Base-by-base conservation (phyloP, 371 early-diverging fungal genomes). In the Apophysomyces ossiformis region DNA sequence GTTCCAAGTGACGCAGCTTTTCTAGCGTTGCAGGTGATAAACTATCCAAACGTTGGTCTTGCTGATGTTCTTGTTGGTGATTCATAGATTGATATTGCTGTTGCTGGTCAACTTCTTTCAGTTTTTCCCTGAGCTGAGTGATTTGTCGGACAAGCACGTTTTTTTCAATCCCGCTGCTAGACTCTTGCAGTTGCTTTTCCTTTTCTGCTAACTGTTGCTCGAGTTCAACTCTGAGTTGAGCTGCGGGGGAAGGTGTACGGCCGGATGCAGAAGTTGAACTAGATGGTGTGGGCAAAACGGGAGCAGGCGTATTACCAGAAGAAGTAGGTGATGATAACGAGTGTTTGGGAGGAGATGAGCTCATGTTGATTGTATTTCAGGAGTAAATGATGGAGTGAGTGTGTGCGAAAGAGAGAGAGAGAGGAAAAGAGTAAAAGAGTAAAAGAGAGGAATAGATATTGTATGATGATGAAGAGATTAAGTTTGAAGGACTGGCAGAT, bases 1-100 rank as follows among this genome's bases (percentile, higher is more conserved):
- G 70, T 65, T 76, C 76, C 37, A 79, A 45, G 9, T 66, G 61
- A 37, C 65, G 63, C 15, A 79, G 38, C 60, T 72, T 74, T 50
- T 70, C 71, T 57, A 63, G 60, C 13, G 71, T 70, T 47, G 39
- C 66, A 59, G 59, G 60, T 35, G 58, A 16, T 32, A 66, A 37
- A 8, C 60, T 60, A 38, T 59, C 60, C 13, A 59, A 46, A 26
- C 39, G 58, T 37, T 43, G 65, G 4, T 36, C 57, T 18, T 50
- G 54, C 5, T 41, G 26, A 15, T 35, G 8, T 13, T 41, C 26
- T 64, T 46, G 13, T 7, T 36, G 56, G 18, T 50, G 54, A 21
- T 50, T 18, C 11, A 18, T 16, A 21, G 54, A 44, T 8, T 58
- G 46, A 13, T 39, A 57, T 26, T 44, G 38, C 36, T 61, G 38